These are phyloP conservation scores for Incumbomyces lentus DNA, from an alignment of 2,329 filamentous ascomycete species.

Conservation along the genomic window DNA sequence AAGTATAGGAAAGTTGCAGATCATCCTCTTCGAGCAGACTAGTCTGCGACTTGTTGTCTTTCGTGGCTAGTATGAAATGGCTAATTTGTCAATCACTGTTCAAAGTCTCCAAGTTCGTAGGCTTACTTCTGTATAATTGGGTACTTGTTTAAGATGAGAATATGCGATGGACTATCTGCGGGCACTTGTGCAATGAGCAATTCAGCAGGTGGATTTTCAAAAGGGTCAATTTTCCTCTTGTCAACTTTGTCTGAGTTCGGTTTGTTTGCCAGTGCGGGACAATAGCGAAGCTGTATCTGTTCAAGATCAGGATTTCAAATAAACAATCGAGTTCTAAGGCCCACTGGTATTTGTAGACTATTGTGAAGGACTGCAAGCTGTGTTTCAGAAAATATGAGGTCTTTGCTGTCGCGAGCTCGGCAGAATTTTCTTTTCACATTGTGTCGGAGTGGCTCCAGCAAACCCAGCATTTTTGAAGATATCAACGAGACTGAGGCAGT, in stretches of 20 bases:
- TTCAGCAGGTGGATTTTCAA: conserved; percentile 33
- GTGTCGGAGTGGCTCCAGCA: conserved; percentile 11
- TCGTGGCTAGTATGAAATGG: conserved; percentile 41
- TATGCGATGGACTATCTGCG: conserved; percentile 25
- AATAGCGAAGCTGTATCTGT: conserved; percentile 40
- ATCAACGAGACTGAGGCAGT: no score
- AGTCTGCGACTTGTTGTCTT: conserved; percentile 32
- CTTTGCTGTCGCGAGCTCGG: conserved; percentile 11
- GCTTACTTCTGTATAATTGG: conserved; percentile 34
- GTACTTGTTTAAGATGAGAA: conserved; percentile 39
- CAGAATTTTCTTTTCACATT: conserved; percentile 15
- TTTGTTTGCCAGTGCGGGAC: conserved; percentile 38
- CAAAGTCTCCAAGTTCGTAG: no score
- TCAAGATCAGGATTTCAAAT: background rate
- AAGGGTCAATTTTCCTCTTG: conserved; percentile 31
- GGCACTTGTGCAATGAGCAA: conserved; percentile 34
- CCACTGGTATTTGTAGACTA: conserved; percentile 12
- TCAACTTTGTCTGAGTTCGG: conserved; percentile 17
- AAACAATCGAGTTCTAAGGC: background rate
- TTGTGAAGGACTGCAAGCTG: conserved; percentile 13
- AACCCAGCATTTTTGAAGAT: background rate
- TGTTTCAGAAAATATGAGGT: conserved; percentile 20
- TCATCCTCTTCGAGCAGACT: conserved; percentile 34
- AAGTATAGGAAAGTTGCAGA: conserved; percentile 31
- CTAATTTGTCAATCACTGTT: no score